These are phyloP conservation scores for Sporothrix protearum DNA, from an alignment of 2,329 filamentous ascomycete genomes.

Conservation along the genomic window DNA sequence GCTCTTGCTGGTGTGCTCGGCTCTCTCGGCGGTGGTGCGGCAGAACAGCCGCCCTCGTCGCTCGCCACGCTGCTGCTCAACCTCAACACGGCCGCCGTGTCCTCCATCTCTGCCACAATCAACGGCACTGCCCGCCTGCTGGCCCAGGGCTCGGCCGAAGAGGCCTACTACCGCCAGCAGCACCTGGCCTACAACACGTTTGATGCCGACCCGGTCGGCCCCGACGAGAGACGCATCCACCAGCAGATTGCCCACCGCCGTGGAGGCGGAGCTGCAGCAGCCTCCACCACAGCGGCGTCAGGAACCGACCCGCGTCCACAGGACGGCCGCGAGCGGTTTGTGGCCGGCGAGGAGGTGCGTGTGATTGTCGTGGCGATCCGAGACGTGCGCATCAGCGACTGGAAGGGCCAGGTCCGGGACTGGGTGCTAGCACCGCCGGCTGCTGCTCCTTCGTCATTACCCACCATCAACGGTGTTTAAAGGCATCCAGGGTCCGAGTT, in stretches of 20 bases:
- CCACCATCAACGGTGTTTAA: slow-evolving; percentile 41
- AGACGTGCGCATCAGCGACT: slow-evolving; percentile 86
- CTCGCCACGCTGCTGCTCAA: slow-evolving; percentile 82
- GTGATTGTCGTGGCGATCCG: slow-evolving; percentile 83
- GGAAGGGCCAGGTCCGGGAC: slow-evolving; percentile 90
- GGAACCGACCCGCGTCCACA: slow-evolving; percentile 37
- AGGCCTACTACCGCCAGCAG: slow-evolving; percentile 74
- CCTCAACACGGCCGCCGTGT: slow-evolving; percentile 84
- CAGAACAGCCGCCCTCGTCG: slow-evolving; percentile 61
- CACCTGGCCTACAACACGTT: slow-evolving; percentile 95
- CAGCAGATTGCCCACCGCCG: slow-evolving; percentile 33
- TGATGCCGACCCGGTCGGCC: slow-evolving; percentile 47
- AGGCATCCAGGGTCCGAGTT: no score
- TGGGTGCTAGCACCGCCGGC: slow-evolving; percentile 50
- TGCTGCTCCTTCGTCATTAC: slow-evolving; percentile 22
- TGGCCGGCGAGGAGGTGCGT: slow-evolving; percentile 77
- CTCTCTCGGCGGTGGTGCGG: slow-evolving; percentile 43
- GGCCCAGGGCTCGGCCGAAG: slow-evolving; percentile 70
- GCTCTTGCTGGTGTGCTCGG: background rate
- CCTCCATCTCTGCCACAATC: slow-evolving; percentile 87
- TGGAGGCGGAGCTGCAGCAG: slow-evolving; percentile 35
- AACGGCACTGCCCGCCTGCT: slow-evolving; percentile 80
- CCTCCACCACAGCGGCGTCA: background rate
- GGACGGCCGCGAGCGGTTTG: slow-evolving; percentile 61
- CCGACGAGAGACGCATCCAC: slow-evolving; percentile 40